Evolutionary conservation across 768 basidiomycete species (phyloP).

Genomic region (Tulasnella sp.): DNA sequence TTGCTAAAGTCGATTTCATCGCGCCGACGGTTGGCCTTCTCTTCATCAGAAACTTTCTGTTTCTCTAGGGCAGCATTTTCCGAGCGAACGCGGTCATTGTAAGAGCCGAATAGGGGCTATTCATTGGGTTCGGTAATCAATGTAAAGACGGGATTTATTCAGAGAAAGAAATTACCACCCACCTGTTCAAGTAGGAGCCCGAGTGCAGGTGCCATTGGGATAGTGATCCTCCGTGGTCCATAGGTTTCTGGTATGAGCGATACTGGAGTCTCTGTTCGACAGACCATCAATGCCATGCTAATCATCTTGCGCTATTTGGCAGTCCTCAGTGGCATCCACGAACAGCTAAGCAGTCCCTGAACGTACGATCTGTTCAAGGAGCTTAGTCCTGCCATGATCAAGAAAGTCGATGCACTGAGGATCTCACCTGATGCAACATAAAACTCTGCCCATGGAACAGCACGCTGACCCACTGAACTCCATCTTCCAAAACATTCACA

Average conservation of each 20-base stretch:
- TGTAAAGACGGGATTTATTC: background rate
- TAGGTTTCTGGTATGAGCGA: slow-evolving; percentile 78
- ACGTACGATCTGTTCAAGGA: slow-evolving; percentile 27
- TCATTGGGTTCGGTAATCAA: slow-evolving; percentile 26
- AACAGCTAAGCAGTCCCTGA: too few relatives aligned
- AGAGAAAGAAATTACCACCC: slow-evolving; percentile 29
- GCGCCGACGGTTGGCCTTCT: slow-evolving; percentile 33
- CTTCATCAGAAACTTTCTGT: slow-evolving; percentile 18
- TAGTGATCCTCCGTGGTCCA: slow-evolving; percentile 66
- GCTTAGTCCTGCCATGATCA: too few relatives aligned
- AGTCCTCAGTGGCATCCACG: slow-evolving; percentile 25
- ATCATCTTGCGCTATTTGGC: slow-evolving; percentile 91
- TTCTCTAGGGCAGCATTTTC: slow-evolving; percentile 39
- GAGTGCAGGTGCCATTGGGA: slow-evolving; percentile 94
- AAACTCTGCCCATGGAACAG: slow-evolving; percentile 96
- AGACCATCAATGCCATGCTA: slow-evolving; percentile 70
- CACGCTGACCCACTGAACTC: slow-evolving; percentile 92
- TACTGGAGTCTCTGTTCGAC: slow-evolving; percentile 69
- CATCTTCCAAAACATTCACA: slow-evolving; percentile 68
- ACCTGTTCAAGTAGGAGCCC: slow-evolving; percentile 77
- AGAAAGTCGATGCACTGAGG: background rate
- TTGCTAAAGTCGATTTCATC: slow-evolving; percentile 67
- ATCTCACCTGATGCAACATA: slow-evolving; percentile 91
- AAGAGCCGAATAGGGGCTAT: slow-evolving; percentile 73
- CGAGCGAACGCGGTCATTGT: slow-evolving; percentile 55